Evolutionary conservation across 2,329 filamentous ascomycete genomes (phyloP).

Genomic region (Aspergillus sp.): DNA sequence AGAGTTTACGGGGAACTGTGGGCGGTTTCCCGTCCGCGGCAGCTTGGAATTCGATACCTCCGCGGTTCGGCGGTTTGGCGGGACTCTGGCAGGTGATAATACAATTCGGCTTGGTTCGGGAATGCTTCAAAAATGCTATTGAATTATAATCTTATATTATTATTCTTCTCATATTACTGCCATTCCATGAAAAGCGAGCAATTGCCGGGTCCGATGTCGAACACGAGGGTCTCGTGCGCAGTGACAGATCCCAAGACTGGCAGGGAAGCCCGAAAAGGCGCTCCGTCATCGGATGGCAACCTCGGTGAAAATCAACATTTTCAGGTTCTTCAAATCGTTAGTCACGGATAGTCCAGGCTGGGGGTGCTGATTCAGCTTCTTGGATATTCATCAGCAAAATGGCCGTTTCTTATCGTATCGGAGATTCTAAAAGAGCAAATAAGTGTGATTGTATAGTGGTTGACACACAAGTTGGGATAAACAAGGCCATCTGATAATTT

Average conservation of each 20-base stretch:
- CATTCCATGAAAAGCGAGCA: background rate
- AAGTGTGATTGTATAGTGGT: background rate
- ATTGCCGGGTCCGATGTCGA: slow-evolving; percentile 11
- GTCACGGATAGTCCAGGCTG: slow-evolving; percentile 11
- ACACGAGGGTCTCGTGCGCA: background rate
- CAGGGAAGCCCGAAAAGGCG: background rate
- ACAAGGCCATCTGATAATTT: slow-evolving; percentile 6
- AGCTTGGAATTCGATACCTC: slow-evolving; percentile 14
- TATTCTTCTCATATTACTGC: background rate
- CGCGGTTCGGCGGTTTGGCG: slow-evolving; percentile 23
- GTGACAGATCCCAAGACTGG: too few relatives aligned
- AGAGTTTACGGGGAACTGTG: background rate
- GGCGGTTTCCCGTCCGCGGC: slow-evolving; percentile 4
- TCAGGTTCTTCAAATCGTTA: background rate
- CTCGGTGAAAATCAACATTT: slow-evolving; percentile 9
- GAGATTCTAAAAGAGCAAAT: background rate
- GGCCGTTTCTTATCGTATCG: background rate
- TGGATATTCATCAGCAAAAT: background rate
- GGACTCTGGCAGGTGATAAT: background rate
- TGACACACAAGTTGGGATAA: background rate
- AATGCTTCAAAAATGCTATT: background rate
- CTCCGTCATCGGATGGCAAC: slow-evolving; percentile 26
- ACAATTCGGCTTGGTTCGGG: background rate
- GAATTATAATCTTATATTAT: background rate
- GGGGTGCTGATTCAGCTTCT: slow-evolving; percentile 17